Evolutionary conservation across 225 moss, liverwort and hornwort genomes (phyloP), one percentile per base, ranked within the genome.

Genomic region (Ulota crispa): DNA sequence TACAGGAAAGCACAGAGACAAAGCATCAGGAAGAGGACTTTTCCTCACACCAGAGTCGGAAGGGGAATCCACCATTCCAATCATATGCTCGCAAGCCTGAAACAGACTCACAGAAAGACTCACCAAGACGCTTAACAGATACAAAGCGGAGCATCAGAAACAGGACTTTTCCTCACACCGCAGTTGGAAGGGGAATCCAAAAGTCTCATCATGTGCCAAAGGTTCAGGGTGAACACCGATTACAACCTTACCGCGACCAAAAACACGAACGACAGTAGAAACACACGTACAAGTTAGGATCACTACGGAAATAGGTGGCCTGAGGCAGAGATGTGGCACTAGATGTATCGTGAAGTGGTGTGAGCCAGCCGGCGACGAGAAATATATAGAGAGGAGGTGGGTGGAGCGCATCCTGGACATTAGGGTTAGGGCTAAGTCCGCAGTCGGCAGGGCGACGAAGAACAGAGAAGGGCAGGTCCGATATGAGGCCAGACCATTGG

Each of bases 121-220:
- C 55, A 15, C 11, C 2, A 9, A 15, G 31, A 72, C 9, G 5
- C 24, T 1, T 0, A 0, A 31, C 7, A 21, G 11, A 2, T 0
- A 12, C 1, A 8, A 2, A 36, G 14, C 18, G 8, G 4, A 85
- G 91, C 91, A 89, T 91, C 93, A 91, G 93, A 90, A 43, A 83
- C 61, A 89, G 93, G 91, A 90, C 83, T 45, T 87, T 94, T 90
- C 91, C 86, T 87, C 88, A 87, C 61, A 76, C 75, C 68, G 71
- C 26, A 91, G 87, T 90, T 75, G 87, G 92, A 85, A 90, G 88
- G 91, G 89, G 89, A 92, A 92, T 91, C 92, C 94, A 88, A 50
- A 75, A 74, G 63, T 60, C 83, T 94, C 94, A 86, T 93, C 94
- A 89, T 68, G 21, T 88, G 87, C 89, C 8, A 2, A 47, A 59